Base-by-base conservation (phyloP, 768 basidiomycete genomes). In the Mycena sanguinolenta region DNA sequence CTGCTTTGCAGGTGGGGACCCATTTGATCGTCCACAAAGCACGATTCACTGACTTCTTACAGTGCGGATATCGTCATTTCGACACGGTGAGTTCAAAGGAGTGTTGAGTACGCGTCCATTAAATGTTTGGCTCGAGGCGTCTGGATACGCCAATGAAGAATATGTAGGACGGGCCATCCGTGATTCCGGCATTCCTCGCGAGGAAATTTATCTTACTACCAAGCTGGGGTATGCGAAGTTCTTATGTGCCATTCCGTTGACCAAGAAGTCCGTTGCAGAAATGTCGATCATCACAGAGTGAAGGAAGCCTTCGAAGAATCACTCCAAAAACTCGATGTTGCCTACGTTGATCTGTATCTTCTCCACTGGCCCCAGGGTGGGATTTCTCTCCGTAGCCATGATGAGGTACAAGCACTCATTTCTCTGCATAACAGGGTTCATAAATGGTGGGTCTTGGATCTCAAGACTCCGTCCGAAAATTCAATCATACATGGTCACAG, bases 1-100 rank as follows among this genome's bases (percentile, higher is more conserved):
- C 78, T 28, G 81, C 82, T 14, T 70, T 84, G 19, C 76, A 85
- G 75, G 81, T 82, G 34, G 28, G n/a, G 32, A 28, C n/a, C 28
- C 25, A 13, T n/a, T 52, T 30, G 8, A 23, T n/a, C n/a, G n/a
- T n/a, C n/a, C 39, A 10, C 39, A 4, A 39, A 36, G 9, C 7
- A 34, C 16, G 21, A 19, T 44, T 12, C 14, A 23, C 19, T 52
- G 64, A 58, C 17, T 50, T 53, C 49, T 12, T 63, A 25, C 64
- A 86, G 79, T 70, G 64, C 44, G 87, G 87, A 7, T 89, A 88
- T 78, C 78, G 84, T 17, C 86, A 86, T 71, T 80, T 89, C 44
- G 85, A 86, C 74, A 84, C 80, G 23, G 81, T 79, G 44, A 59
- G 78, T 38, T 38, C 23, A 19, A 25, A 58, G 12, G 27, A 21